Conservation (phyloP, 768 basidiomycete species). For the Auriculariales sp. region DNA sequence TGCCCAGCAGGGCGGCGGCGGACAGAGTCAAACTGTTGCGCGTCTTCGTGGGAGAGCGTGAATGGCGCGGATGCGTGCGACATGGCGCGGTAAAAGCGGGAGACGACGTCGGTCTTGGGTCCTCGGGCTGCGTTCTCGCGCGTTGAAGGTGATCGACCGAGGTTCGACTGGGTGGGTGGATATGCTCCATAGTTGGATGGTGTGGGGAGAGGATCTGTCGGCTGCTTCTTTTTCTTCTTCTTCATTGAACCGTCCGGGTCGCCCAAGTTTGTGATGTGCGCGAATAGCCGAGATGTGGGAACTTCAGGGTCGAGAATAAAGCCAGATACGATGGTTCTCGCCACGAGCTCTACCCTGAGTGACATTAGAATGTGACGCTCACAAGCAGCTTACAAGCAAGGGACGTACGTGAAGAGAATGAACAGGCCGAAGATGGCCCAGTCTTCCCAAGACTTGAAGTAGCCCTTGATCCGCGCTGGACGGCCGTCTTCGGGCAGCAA, state of each 20-base stretch:
- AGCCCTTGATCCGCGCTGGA: constrained; percentile 35
- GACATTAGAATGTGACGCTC: constrained; percentile 3
- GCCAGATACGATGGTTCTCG: constrained; percentile 81
- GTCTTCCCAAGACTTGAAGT: constrained; percentile 86
- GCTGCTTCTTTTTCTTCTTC: too few relatives aligned
- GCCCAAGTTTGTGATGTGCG: constrained; percentile 23
- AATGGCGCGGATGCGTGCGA: neutral
- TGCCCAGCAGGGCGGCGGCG: neutral
- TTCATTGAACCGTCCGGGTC: too few relatives aligned
- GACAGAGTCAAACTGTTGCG: neutral
- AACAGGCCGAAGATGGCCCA: constrained; percentile 74
- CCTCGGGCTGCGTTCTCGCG: neutral
- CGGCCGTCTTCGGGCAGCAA: constrained; percentile 20
- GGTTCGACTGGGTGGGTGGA: too few relatives aligned
- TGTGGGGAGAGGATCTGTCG: too few relatives aligned
- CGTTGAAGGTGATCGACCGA: neutral
- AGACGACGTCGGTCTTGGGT: neutral
- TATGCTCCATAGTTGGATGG: too few relatives aligned
- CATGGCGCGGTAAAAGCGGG: neutral
- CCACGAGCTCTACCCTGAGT: constrained; percentile 66
- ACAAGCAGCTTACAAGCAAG: neutral
- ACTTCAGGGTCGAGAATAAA: constrained; percentile 76
- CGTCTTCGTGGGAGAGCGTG: neutral
- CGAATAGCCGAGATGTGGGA: constrained; percentile 34
- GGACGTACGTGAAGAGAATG: constrained; percentile 66